These are phyloP conservation scores for Lodderomyces margitis DNA, from an alignment of 1,139 yeast genomes.

Conservation along the genomic window DNA sequence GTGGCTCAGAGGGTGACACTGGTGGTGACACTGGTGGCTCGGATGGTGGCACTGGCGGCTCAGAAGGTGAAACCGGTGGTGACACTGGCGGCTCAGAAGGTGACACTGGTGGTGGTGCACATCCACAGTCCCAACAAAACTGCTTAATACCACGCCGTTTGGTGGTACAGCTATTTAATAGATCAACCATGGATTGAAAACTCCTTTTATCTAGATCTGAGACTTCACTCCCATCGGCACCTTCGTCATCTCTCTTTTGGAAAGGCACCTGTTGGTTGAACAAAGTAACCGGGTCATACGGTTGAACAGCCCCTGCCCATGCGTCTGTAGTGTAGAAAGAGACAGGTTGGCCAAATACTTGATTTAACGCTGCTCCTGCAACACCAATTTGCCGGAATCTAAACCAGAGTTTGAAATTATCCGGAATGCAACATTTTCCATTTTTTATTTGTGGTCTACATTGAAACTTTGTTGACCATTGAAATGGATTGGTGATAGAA, in stretches of 20 bases:
- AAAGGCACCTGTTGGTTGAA: conserved; percentile 6
- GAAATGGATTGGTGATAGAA: conserved; percentile 10
- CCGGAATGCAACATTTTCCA: conserved; percentile 13
- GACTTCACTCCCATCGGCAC: conserved; percentile 4
- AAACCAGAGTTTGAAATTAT: conserved; percentile 38
- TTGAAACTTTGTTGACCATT: conserved; percentile 13
- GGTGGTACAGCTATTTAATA: conserved; percentile 5
- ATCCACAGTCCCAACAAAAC: conserved; percentile 13
- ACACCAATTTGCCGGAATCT: conserved; percentile 53
- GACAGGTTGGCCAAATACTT: conserved; percentile 7
- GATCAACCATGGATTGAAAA: conserved; percentile 3
- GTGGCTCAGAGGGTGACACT: neutral
- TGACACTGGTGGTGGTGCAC: conserved; percentile 7
- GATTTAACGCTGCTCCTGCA: conserved; percentile 40
- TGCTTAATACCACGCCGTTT: conserved; percentile 9
- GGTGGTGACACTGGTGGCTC: conserved; percentile 2
- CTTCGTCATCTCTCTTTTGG: conserved; percentile 9
- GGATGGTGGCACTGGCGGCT: no score
- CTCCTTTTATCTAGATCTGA: conserved; percentile 8
- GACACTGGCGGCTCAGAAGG: no score
- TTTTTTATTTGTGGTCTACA: conserved; percentile 9
- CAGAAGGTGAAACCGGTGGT: neutral
- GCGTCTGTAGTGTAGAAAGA: conserved; percentile 8
- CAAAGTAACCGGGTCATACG: conserved; percentile 7
- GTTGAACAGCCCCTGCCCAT: conserved; percentile 1